Evolutionary conservation across 176 grass and related monocot species (phyloP), one percentile per base, ranked within the genome.

Genomic region (Avena atlantica): DNA sequence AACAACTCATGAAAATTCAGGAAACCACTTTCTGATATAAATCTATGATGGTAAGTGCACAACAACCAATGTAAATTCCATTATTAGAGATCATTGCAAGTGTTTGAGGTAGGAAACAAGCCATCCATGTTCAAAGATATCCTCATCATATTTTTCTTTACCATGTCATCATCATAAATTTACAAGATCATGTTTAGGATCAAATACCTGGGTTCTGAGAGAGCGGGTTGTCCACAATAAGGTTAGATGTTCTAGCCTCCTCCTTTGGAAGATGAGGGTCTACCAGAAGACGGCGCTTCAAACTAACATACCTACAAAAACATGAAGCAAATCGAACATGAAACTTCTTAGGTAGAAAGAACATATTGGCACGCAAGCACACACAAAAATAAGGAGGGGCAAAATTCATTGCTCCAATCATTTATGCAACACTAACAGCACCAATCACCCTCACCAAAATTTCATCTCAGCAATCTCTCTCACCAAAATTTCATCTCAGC

Each of bases 161-260:
- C 4, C 78, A 78, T 81, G 57, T 78, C 21, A 86, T 51, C 76
- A 36, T 71, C 66, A 44, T 10, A 58, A 58, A 27, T 48, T 36
- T 1, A 59, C 8, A 63, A 86, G 15, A 72, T 78, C 14, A 34
- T 70, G 58, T 34, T n/a, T 78, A 61, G 11, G 25, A 80, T 57
- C 25, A 86, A 56, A 68, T 92, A 99, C 97, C 97, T 87, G 97
- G 97, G 67, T 94, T 97, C 78, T 96, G 97, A 42, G 97, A 99
- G 13, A 99, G 92, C 25, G 97, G 97, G 84, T 99, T 97, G 74
- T 99, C 97, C 62, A 99, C 87, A 23, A 82, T 55, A 9, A 89
- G 91, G 85, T 83, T 90, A 52, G 92, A 80, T 79, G 90, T 87
- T 81, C 83, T 76, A n/a, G 82, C 52, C 81, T 94, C 94, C 51